phyloP scores from a whole-genome alignment of 2,329 filamentous ascomycete genomes.

The Eutypa lata region DNA sequence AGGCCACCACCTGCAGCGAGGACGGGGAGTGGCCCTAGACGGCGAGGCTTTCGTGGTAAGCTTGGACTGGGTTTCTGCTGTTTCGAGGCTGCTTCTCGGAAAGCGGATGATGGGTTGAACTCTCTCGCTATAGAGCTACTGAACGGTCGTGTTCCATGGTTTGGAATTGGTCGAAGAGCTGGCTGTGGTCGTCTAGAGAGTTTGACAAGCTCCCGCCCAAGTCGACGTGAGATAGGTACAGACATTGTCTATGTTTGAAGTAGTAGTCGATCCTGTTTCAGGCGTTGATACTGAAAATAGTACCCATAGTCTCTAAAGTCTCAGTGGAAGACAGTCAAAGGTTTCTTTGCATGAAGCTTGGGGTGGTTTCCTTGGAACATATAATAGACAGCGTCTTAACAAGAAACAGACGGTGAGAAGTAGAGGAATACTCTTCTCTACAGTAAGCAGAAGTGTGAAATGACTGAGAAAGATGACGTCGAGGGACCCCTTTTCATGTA shows the following conservation, averaged over 20 bases:
- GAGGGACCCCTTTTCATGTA: no score
- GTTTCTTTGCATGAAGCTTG: no score
- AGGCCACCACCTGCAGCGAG: constrained; percentile 26
- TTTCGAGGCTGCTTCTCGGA: constrained; percentile 7
- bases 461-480: no score
- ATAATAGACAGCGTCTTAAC: no score
- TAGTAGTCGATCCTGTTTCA: neutral
- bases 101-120: constrained; percentile 11
- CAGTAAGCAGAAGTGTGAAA: no score
- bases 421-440: no score
- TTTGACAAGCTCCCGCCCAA: constrained; percentile 15
- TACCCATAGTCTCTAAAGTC: neutral
- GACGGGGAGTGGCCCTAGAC: constrained; percentile 16
- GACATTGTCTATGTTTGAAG: constrained; percentile 12
- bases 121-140: constrained; percentile 5
- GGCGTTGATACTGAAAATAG: neutral
- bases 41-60: constrained; percentile 7
- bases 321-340: no score
- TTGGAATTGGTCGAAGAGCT: constrained; percentile 8
- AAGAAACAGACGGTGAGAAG: no score
- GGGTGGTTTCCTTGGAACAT: no score
- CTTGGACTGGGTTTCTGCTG: neutral
- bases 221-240: constrained; percentile 8
- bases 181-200: constrained; percentile 10
- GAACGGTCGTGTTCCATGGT: constrained; percentile 6